phyloP scores from a whole-genome alignment of 2,329 filamentous ascomycete genomes.

The Dactylellina parvicollis region DNA sequence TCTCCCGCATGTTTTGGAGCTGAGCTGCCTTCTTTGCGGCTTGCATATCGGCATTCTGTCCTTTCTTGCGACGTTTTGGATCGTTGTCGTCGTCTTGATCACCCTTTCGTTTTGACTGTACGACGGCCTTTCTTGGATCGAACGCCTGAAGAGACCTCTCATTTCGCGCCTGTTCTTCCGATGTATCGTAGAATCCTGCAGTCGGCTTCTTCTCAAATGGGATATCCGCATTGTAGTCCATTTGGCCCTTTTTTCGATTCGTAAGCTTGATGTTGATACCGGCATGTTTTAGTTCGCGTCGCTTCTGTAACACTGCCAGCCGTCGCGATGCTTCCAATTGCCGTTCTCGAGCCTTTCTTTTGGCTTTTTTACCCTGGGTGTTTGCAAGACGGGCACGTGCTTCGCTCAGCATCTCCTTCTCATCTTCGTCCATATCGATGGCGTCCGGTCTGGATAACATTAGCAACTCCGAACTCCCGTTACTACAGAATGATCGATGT shows the following conservation, averaged over 20 bases:
- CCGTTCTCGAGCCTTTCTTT: conserved; percentile 93
- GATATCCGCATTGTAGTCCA: conserved; percentile 99
- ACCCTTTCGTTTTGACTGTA: conserved; percentile 88
- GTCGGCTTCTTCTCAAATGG: conserved; percentile 94
- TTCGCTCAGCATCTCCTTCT: conserved; percentile 99
- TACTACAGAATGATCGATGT: neutral
- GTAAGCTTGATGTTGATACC: conserved; percentile 98
- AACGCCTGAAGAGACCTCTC: conserved; percentile 85
- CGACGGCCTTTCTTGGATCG: conserved; percentile 90
- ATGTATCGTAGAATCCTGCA: conserved; percentile 90
- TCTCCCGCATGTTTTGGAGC: conserved; percentile 92
- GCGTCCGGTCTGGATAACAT: conserved; percentile 69
- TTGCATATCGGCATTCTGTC: conserved; percentile 76
- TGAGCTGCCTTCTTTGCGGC: conserved; percentile 91
- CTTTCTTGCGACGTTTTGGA: conserved; percentile 71
- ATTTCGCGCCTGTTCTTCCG: conserved; percentile 81
- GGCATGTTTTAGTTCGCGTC: conserved; percentile 93
- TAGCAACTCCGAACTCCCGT: neutral
- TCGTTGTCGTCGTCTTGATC: conserved; percentile 84
- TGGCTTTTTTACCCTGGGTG: conserved; percentile 98
- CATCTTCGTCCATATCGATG: conserved; percentile 97
- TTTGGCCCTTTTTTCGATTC: conserved; percentile 91
- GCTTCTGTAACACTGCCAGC: conserved; percentile 89
- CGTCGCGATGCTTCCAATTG: conserved; percentile 94
- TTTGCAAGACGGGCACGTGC: conserved; percentile 95